Percentiles rank a stretch among this genome's conserved stretches.
phyloP scores from a whole-genome alignment of 1,139 yeast species.

The Pichia inconspicua region DNA sequence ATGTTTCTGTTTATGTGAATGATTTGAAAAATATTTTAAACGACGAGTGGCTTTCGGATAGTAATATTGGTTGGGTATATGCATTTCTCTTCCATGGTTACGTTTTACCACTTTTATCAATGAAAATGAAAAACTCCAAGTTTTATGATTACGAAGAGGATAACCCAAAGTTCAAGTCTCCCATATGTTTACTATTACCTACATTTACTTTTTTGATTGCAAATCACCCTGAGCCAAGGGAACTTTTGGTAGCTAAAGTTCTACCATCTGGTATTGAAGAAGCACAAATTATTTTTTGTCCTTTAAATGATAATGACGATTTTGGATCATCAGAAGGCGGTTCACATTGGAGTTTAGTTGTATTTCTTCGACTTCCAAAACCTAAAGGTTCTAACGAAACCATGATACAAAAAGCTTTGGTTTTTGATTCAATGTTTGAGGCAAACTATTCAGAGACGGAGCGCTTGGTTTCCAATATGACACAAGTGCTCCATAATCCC shows the following conservation, averaged over 20 bases:
- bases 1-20: constrained; percentile 37
- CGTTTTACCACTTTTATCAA: constrained; percentile 19
- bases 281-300: constrained; percentile 40
- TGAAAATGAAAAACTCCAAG: constrained; percentile 18
- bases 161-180: constrained; percentile 10
- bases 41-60: constrained; percentile 71
- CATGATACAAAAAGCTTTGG: constrained; percentile 27
- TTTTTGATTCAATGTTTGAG: constrained; percentile 40
- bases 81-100: constrained; percentile 44
- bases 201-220: constrained; percentile 28
- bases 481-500: constrained; percentile 24
- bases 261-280: constrained; percentile 33
- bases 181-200: constrained; percentile 26
- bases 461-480: constrained; percentile 29
- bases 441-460: constrained; percentile 35
- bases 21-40: constrained; percentile 39
- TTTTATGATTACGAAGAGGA: constrained; percentile 12
- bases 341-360: constrained; percentile 48
- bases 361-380: constrained; percentile 29
- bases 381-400: constrained; percentile 17
- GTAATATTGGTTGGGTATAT: constrained; percentile 55
- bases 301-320: constrained; percentile 46
- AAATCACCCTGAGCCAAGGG: constrained; percentile 26
- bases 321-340: constrained; percentile 43
- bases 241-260: constrained; percentile 29